Conservation (phyloP, 1,284 basidiomycete genomes). For the Golubevia sp. region DNA sequence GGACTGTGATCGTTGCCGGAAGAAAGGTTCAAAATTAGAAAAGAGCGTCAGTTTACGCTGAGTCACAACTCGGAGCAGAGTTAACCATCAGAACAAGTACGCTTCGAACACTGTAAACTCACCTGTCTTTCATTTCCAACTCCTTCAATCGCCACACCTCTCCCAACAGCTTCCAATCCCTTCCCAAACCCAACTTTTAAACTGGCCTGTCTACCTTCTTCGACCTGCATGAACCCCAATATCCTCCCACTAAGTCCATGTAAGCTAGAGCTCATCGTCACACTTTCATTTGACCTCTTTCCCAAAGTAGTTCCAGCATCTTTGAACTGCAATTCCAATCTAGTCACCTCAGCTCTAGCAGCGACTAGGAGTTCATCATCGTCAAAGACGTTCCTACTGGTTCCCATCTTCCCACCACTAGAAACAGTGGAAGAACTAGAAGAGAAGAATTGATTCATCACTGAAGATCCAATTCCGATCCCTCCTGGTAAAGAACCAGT, state of each 20-base stretch:
- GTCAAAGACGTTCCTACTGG: conserved; percentile 32
- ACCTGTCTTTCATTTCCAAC: conserved; percentile 1
- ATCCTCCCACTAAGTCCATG: conserved; percentile 22
- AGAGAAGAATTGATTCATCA: neutral
- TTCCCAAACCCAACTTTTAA: conserved; percentile 23
- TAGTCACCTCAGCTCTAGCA: conserved; percentile 41
- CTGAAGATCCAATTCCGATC: neutral
- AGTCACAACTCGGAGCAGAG: neutral
- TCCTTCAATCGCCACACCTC: no score
- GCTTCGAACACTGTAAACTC: conserved; percentile 19
- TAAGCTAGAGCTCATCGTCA: conserved; percentile 14
- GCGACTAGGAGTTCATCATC: conserved; percentile 43
- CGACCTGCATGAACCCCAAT: conserved; percentile 27
- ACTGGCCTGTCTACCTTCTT: conserved; percentile 23
- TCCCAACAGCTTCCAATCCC: conserved; percentile 13
- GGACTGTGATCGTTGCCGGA: neutral
- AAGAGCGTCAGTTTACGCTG: conserved; percentile 2
- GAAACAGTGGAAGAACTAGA: neutral
- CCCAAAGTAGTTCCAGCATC: conserved; percentile 22
- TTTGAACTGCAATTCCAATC: conserved; percentile 47
- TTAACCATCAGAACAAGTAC: neutral
- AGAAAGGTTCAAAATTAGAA: conserved; percentile 1
- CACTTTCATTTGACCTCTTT: conserved; percentile 18
- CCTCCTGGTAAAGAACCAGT: neutral
- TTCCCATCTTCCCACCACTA: no score